Evolutionary conservation across 176 grass and related monocot genomes (phyloP), one percentile per base, ranked within the genome.

Genomic region (Ananas comosus): DNA sequence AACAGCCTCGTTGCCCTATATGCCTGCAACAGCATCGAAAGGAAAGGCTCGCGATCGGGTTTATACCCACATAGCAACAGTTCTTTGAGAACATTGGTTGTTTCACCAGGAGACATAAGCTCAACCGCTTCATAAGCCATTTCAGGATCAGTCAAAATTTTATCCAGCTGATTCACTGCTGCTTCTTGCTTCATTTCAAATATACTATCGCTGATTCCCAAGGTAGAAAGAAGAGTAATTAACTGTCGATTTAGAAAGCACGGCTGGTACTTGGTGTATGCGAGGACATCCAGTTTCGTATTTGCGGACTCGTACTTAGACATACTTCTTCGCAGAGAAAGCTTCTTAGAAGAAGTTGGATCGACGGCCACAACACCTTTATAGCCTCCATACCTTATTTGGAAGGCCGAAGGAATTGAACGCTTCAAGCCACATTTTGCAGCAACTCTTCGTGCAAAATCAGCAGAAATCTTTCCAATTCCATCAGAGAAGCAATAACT

Each of bases 381-480:
- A 65, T 85, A 89, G 64, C 88, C 88, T 22, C 88, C 88, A 66
- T 92, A 96, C 54, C 92, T 88, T 72, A 96, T 96, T 78, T 96
- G 92, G 72, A 89, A 96, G 80, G 80, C 86, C 27, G 92, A 92
- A 19, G 88, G 92, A 47, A 81, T 76, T 68, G 81, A 89, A 77
- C 70, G 66, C 76, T 64, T 84, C 57, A 92, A 47, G 18, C 88
- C 76, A 76, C 86, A 92, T 67, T 89, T 96, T 72, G 49, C 79
- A 21, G 92, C 84, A 58, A 96, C 88, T 69, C 72, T 78, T 28
- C 5, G 66, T 71, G 92, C 86, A 87, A 96, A 92, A 56, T 85
- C 79, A 72, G 22, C 47, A 67, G 92, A 92, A 56, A 96, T 96
- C 63, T 91, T 92, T 68, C 92, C 92, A 51, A 92, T 85, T 51